A percentile compares a stretch with the other conserved stretches of the same genome.
Evolutionary conservation across 345 rosid genomes (phyloP).

Genomic region (Boechera retrofracta): DNA sequence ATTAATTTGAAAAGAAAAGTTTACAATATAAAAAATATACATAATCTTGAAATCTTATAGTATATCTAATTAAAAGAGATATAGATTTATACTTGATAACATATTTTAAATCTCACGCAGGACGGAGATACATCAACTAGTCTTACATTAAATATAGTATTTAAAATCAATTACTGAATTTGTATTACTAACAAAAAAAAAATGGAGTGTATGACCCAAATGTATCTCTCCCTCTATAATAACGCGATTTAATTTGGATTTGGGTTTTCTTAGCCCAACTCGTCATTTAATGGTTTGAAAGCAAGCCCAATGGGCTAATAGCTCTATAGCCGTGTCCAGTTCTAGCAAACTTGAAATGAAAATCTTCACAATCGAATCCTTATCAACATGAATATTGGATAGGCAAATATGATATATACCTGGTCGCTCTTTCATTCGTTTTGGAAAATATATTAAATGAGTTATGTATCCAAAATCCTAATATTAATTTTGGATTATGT

Average conservation of each 20-base stretch:
- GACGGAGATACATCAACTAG: too few species aligned
- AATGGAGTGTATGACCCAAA: not conserved
- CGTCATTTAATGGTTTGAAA: not conserved
- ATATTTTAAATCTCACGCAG: too few species aligned
- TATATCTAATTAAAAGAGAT: too few species aligned
- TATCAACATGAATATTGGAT: not conserved
- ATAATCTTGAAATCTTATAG: too few species aligned
- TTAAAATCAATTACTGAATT: not conserved
- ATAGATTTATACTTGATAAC: too few species aligned
- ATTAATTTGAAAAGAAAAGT: too few species aligned
- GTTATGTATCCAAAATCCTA: not conserved
- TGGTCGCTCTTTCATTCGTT: not conserved
- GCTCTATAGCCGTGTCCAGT: not conserved
- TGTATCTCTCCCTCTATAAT: not conserved
- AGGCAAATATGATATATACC: not conserved
- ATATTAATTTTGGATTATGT: not conserved
- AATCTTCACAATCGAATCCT: constrained; percentile 5
- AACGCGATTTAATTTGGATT: not conserved
- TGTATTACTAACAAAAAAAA: not conserved
- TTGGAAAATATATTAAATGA: not conserved
- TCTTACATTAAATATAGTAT: too few species aligned
- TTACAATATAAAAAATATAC: too few species aligned
- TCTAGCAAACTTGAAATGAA: constrained; percentile 19
- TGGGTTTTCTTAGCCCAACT: not conserved
- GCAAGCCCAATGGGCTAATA: constrained; percentile 4